Percentiles rank a stretch among this genome's conserved stretches.
Evolutionary conservation across 2,329 filamentous ascomycete genomes (phyloP).

Genomic region (Phaeosphaeriaceae sp.): DNA sequence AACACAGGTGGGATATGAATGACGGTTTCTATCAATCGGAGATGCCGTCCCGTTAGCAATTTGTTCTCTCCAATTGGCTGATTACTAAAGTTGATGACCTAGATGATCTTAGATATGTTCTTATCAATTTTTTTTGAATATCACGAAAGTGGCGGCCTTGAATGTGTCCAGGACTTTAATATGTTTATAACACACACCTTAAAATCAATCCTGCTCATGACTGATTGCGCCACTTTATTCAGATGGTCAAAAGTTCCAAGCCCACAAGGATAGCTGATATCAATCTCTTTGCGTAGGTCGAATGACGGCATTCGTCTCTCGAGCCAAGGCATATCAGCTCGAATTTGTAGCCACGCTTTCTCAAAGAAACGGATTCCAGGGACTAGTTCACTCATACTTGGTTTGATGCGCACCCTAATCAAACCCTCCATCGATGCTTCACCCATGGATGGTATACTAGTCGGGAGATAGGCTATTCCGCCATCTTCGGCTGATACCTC

Average conservation of each 20-base stretch:
- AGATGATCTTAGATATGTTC: neutral
- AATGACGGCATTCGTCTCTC: constrained; percentile 8
- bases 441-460: constrained; percentile 6
- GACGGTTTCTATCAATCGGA: constrained; percentile 1
- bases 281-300: constrained; percentile 3
- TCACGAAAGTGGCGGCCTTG: too few relatives aligned
- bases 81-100: constrained; percentile 3
- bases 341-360: constrained; percentile 2
- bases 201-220: constrained; percentile 3
- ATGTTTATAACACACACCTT: neutral
- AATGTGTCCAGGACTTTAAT: too few relatives aligned
- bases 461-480: constrained; percentile 7
- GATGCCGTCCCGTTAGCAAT: neutral
- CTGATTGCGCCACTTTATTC: constrained; percentile 7
- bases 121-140: too few relatives aligned
- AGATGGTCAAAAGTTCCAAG: constrained; percentile 5
- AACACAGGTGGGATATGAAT: neutral
- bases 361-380: neutral
- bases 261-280: constrained; percentile 8
- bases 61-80: constrained; percentile 1
- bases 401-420: constrained; percentile 10
- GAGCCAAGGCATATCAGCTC: constrained; percentile 13
- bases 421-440: constrained; percentile 4
- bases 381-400: neutral
- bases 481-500: constrained; percentile 4